Conservation (phyloP, 495 filamentous ascomycete genomes). For the Penicillium ucsense region DNA sequence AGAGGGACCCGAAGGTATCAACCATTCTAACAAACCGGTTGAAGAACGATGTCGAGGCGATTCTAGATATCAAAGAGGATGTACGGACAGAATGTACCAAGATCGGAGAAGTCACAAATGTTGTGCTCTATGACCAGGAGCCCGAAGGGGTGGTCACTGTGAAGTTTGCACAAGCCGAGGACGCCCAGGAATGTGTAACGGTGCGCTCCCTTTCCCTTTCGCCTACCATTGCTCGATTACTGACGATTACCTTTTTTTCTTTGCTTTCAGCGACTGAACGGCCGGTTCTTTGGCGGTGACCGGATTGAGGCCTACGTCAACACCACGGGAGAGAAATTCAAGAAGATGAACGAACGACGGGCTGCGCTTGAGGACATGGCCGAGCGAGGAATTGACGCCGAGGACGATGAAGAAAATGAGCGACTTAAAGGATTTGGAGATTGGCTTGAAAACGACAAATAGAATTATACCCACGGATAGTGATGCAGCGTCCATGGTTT, state of each 20-base stretch:
- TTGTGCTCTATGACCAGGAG: constrained; percentile 82
- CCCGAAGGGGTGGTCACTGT: constrained; percentile 81
- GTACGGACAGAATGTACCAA: constrained; percentile 84
- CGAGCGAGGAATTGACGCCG: constrained; percentile 29
- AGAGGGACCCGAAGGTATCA: constrained; percentile 7
- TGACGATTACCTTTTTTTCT: no score
- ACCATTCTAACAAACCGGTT: not conserved
- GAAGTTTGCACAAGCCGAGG: constrained; percentile 57
- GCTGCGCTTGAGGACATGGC: constrained; percentile 34
- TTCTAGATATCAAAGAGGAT: constrained; percentile 89
- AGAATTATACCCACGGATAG: not conserved
- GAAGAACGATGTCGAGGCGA: constrained; percentile 68
- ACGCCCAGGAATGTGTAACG: constrained; percentile 63
- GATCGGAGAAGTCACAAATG: constrained; percentile 80
- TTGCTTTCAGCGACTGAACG: constrained; percentile 55
- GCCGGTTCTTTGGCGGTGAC: constrained; percentile 66
- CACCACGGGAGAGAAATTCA: constrained; percentile 67
- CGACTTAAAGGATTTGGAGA: constrained; percentile 46
- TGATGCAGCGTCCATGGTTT: not conserved
- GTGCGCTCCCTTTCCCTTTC: constrained; percentile 21
- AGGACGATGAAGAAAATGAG: constrained; percentile 35
- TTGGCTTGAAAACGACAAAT: constrained; percentile 38
- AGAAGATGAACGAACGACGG: constrained; percentile 48
- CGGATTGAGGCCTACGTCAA: constrained; percentile 68
- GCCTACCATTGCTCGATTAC: not conserved